Evolutionary conservation across 1,284 basidiomycete genomes (phyloP).

Genomic region (Irpex rosettiformis): DNA sequence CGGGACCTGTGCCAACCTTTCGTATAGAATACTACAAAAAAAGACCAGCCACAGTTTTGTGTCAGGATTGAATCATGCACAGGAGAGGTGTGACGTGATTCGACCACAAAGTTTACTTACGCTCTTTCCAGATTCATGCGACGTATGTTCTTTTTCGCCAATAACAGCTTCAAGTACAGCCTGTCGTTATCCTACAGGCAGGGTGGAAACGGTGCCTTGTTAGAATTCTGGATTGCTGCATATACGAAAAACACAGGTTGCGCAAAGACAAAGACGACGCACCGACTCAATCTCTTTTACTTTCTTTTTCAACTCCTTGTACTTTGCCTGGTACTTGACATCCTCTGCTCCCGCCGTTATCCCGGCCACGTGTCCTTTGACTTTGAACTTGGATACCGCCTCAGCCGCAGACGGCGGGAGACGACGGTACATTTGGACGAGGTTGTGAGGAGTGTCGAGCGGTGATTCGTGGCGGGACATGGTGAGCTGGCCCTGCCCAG

Average conservation of each 20-base stretch:
- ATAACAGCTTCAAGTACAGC: constrained; percentile 75
- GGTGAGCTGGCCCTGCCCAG: constrained; percentile 17
- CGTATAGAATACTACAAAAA: constrained; percentile 64
- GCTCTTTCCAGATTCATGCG: constrained; percentile 87
- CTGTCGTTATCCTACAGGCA: constrained; percentile 78
- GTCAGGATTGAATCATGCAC: not conserved
- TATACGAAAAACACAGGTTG: constrained; percentile 8
- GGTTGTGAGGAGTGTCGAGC: constrained; percentile 15
- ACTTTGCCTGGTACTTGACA: constrained; percentile 85
- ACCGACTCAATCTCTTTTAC: constrained; percentile 86
- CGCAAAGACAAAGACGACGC: constrained; percentile 26
- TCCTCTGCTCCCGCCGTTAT: constrained; percentile 82
- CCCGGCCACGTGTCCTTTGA: constrained; percentile 43
- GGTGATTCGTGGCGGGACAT: constrained; percentile 37
- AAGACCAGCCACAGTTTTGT: too few relatives aligned
- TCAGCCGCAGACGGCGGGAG: constrained; percentile 22
- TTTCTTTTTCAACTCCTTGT: constrained; percentile 87
- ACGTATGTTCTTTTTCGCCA: constrained; percentile 83
- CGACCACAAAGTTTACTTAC: constrained; percentile 48
- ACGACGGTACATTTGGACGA: constrained; percentile 16
- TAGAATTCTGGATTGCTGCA: not conserved
- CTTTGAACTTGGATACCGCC: constrained; percentile 48
- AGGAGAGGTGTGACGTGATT: constrained; percentile 8
- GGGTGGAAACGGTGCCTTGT: constrained; percentile 4
- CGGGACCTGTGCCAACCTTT: constrained; percentile 61